phyloP scores from a whole-genome alignment of 75 land plant species.

The Larix kaempferi region DNA sequence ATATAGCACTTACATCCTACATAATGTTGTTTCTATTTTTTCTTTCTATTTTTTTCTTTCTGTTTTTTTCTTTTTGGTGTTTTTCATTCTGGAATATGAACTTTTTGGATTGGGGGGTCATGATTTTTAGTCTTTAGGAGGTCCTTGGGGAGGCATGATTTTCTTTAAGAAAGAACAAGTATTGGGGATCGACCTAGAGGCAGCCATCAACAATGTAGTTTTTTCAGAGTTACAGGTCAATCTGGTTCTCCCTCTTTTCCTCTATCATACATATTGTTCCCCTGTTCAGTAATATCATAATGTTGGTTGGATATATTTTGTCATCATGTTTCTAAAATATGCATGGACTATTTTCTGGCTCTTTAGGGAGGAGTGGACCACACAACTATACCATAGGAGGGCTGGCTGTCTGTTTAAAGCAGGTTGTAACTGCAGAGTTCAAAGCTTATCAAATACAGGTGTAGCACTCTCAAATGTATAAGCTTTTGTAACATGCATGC shows the following conservation, averaged over 20 bases:
- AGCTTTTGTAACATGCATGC: background rate
- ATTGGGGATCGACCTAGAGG: constrained; percentile 74
- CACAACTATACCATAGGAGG: constrained; percentile 95
- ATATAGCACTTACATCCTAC: background rate
- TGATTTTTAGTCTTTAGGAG: constrained; percentile 72
- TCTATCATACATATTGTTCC: background rate
- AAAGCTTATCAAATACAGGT: constrained; percentile 79
- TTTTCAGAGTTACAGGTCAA: constrained; percentile 92
- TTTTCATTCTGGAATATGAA: background rate
- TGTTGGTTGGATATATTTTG: background rate
- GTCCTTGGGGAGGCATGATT: constrained; percentile 97
- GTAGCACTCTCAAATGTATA: background rate
- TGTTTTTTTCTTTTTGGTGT: constrained; percentile 2
- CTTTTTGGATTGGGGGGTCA: background rate
- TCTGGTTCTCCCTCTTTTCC: background rate
- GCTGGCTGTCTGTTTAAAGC: constrained; percentile 81
- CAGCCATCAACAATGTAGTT: constrained; percentile 86
- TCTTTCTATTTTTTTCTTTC: no score
- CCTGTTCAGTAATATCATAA: background rate
- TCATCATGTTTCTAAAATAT: background rate
- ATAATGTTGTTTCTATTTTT: background rate
- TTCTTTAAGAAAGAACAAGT: constrained; percentile 81
- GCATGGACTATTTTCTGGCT: background rate
- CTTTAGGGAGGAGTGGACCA: constrained; percentile 93
- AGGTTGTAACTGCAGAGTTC: constrained; percentile 73